phyloP scores from a whole-genome alignment of 441 rosid genomes.

The Mallotus repandus region DNA sequence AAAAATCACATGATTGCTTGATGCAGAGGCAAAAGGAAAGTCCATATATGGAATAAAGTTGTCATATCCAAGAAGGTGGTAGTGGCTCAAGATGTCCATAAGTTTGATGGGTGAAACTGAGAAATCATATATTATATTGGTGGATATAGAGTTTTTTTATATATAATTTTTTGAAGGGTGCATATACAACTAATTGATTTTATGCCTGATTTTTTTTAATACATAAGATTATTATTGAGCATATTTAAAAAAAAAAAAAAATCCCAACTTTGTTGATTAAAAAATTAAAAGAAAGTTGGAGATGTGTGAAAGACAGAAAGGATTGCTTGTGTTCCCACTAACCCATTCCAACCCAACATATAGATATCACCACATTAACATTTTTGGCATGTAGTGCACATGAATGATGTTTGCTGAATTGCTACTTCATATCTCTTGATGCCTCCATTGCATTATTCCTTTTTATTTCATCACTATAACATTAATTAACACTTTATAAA shows the following conservation, averaged over 20 bases:
- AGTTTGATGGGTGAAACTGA: not conserved
- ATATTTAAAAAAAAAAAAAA: too few species aligned
- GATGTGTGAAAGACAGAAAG: constrained; percentile 51
- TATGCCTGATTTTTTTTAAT: too few species aligned
- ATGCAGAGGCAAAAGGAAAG: not conserved
- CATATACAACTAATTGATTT: too few species aligned
- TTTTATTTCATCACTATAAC: too few species aligned
- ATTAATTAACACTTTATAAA: too few species aligned
- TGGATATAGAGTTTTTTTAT: too few species aligned
- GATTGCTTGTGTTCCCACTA: constrained; percentile 50
- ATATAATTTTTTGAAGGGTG: too few species aligned
- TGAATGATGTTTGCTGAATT: not conserved
- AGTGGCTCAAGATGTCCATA: not conserved
- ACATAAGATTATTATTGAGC: not conserved
- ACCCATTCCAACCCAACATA: constrained; percentile 13
- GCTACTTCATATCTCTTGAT: too few species aligned
- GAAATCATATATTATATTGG: not conserved
- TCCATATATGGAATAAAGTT: not conserved
- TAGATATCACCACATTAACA: constrained; percentile 6
- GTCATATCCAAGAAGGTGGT: not conserved
- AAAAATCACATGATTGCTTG: not conserved
- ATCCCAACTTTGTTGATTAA: not conserved
- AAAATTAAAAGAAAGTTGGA: constrained; percentile 27
- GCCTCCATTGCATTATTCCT: too few species aligned
- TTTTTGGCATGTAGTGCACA: not conserved